Percentiles rank a stretch among this genome's conserved stretches.
phyloP scores from a whole-genome alignment of 1,284 basidiomycete genomes.

The Leccinum fuscescens region DNA sequence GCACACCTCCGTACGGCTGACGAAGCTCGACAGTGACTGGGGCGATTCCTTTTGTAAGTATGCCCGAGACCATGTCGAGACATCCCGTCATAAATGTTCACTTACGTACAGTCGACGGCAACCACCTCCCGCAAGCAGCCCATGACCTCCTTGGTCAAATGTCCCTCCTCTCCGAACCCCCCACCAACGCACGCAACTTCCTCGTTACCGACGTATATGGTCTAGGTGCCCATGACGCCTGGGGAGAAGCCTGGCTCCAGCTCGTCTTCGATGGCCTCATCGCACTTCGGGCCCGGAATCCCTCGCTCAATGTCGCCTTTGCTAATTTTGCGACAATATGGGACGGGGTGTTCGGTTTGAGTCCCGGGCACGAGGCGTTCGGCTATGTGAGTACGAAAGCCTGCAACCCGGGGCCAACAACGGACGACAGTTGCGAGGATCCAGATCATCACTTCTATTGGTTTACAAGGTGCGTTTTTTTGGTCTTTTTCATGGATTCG shows the following conservation, averaged over 20 bases:
- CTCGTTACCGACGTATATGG: slow-evolving; percentile 50
- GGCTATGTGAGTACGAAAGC: slow-evolving; percentile 43
- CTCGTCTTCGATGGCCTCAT: slow-evolving; percentile 39
- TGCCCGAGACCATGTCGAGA: neutral
- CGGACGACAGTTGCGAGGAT: slow-evolving; percentile 37
- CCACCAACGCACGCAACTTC: slow-evolving; percentile 45
- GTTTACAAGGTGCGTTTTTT: slow-evolving; percentile 42
- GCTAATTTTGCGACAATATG: slow-evolving; percentile 46
- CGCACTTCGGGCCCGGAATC: slow-evolving; percentile 24
- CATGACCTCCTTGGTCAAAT: slow-evolving; percentile 38
- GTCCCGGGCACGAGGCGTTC: slow-evolving; percentile 46
- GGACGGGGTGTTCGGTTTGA: slow-evolving; percentile 41
- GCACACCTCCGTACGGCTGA: slow-evolving; percentile 12
- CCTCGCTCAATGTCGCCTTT: slow-evolving; percentile 40
- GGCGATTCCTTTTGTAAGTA: slow-evolving; percentile 28
- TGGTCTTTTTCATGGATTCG: neutral
- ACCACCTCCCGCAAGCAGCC: slow-evolving; percentile 36
- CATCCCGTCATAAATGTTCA: neutral
- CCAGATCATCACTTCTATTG: slow-evolving; percentile 52
- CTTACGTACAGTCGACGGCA: slow-evolving; percentile 23
- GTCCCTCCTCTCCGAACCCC: slow-evolving; percentile 38
- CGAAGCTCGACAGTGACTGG: slow-evolving; percentile 25
- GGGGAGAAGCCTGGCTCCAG: slow-evolving; percentile 45
- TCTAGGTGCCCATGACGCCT: slow-evolving; percentile 36
- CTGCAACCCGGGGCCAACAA: slow-evolving; percentile 36